Base-by-base conservation (phyloP, 1,284 basidiomycete genomes). In the Trametes hirsuta region DNA sequence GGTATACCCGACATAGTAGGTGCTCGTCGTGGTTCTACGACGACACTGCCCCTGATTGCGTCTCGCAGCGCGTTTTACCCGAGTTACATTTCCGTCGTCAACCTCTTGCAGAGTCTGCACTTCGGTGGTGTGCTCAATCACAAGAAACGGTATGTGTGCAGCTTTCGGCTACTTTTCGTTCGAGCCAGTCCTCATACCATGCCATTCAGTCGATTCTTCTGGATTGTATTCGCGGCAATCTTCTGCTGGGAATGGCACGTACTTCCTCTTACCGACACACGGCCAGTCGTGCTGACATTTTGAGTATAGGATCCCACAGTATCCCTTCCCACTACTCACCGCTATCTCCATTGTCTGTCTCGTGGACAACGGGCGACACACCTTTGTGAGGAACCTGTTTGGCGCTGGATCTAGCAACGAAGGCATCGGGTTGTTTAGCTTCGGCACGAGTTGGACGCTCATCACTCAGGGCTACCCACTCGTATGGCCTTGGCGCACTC, bases 1-100 rank as follows among this genome's bases (percentile, higher is more conserved):
- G 10, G 77, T 90, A 1, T 86, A 87, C 70, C 88, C 88, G 0
- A 88, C 88, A 3, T 85, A 86, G 79, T 81, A 60, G 21, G 77
- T 6, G 30, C 21, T 0, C 22, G 21, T 24, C 18, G 11, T 9
- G 5, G 21, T 12, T 0, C 21, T 34, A n/a, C 21, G n/a, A 15
- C 10, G 21, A n/a, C 9, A 39, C 14, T 11, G 34, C 59, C 12
- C 40, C n/a, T 42, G 8, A 47, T 47, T 3, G 18, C n/a, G 21
- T 35, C n/a, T 21, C 14, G 8, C 47, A 81, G 79, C 66, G 85
- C 86, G 69, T 75, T 87, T 50, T 87, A 84, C 60, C 85, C 85
- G 0, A 71, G 66, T 0, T 72, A 84, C 42, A 76, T 87, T 42
- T 83, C 85, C 0, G 72, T 86, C 0, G 78, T 85, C 15, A 81